These are phyloP conservation scores for Wickerhamomyces kurtzmanii DNA, from an alignment of 805 yeast species.

Conservation along the genomic window DNA sequence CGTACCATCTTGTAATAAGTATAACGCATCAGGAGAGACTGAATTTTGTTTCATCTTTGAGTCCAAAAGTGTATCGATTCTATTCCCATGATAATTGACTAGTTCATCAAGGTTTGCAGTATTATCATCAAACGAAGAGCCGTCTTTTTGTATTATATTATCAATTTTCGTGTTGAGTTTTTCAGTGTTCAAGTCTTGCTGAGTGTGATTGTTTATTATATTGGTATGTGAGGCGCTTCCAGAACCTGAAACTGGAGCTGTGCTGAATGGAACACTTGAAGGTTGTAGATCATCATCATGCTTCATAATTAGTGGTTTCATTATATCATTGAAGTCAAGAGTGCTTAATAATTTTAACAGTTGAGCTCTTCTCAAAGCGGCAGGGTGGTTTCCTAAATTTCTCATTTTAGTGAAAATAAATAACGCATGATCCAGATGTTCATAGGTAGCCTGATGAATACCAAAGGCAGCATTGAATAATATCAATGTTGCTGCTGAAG, in stretches of 20 bases:
- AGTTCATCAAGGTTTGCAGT: too few relatives aligned
- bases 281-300: slow-evolving; percentile 38
- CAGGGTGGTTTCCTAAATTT: slow-evolving; percentile 71
- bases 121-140: slow-evolving; percentile 5
- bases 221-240: background rate
- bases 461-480: slow-evolving; percentile 76
- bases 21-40: slow-evolving; percentile 19
- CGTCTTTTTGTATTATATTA: slow-evolving; percentile 5
- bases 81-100: too few relatives aligned
- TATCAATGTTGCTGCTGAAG: slow-evolving; percentile 65
- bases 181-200: too few relatives aligned
- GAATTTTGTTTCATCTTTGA: too few relatives aligned
- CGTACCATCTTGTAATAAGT: slow-evolving; percentile 15
- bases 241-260: slow-evolving; percentile 3
- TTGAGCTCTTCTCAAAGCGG: slow-evolving; percentile 66
- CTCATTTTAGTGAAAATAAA: slow-evolving; percentile 66
- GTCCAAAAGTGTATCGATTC: too few relatives aligned
- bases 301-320: slow-evolving; percentile 44
- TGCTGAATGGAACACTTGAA: slow-evolving; percentile 15
- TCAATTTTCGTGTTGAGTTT: slow-evolving; percentile 10
- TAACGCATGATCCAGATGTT: slow-evolving; percentile 65
- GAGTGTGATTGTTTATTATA: background rate
- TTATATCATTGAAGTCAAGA: slow-evolving; percentile 58
- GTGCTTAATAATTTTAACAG: slow-evolving; percentile 53
- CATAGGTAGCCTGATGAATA: slow-evolving; percentile 64